phyloP scores from a whole-genome alignment of 2,329 filamentous ascomycete species.

The Trichoderma asperellum region DNA sequence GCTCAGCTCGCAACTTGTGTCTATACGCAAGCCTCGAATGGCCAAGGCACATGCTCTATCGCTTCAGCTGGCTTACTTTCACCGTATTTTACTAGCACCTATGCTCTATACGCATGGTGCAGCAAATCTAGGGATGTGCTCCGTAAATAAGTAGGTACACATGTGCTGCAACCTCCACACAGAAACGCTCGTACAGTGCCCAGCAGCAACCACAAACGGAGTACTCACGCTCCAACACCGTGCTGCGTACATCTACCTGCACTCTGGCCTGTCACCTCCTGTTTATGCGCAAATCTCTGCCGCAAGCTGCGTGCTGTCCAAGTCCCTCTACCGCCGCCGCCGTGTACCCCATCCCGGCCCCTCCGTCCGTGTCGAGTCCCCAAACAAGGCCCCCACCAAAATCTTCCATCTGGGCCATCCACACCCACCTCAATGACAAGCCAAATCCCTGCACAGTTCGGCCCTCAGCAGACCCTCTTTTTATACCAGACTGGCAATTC shows the following conservation, averaged over 20 bases:
- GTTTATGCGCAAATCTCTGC: background rate
- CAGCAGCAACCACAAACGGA: background rate
- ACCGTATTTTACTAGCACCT: background rate
- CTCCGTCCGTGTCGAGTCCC: background rate
- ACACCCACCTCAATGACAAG: conserved; percentile 8
- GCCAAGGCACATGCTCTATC: background rate
- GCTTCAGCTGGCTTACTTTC: background rate
- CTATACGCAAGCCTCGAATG: background rate
- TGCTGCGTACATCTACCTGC: background rate
- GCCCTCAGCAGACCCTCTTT: conserved; percentile 15
- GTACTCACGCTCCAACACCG: background rate
- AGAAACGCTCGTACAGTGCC: background rate
- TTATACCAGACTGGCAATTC: conserved; percentile 6
- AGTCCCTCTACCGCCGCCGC: background rate
- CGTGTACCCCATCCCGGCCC: background rate
- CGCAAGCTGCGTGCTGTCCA: background rate
- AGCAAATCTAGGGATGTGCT: background rate
- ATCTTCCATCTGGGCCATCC: conserved; percentile 3
- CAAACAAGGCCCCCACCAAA: conserved; percentile 18
- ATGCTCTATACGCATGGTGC: background rate
- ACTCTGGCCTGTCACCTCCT: background rate
- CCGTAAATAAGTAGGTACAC: background rate
- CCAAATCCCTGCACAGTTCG: conserved; percentile 9
- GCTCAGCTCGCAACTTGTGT: too few species aligned
- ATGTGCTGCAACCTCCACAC: background rate